Base-by-base conservation (phyloP, 1,139 yeast genomes). In the Candida neerlandica region DNA sequence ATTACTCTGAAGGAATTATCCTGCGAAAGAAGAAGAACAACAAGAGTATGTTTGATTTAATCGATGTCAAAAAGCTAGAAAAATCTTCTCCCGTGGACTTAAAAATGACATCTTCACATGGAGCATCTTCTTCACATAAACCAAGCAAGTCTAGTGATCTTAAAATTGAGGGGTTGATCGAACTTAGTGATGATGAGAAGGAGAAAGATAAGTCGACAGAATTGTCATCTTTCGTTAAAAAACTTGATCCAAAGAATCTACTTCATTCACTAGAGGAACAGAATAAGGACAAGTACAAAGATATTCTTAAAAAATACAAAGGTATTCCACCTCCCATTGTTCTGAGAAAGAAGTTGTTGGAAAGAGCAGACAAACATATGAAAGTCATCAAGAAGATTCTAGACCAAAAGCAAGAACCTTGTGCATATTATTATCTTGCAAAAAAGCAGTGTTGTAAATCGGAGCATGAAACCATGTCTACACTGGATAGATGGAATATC, bases 381-480 rank as follows among this genome's bases (percentile, higher is more conserved):
- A 51, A 55, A 1, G 49, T 75, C 1, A 65, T 84, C 0, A 73
- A 75, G 1, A 61, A 66, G 23, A 71, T 85, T 10, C 62, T 85
- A 9, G 60, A 67, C 1, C 86, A 83, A 1, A 55, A 66, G 12
- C 53, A 45, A 23, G 56, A 60, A 0, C 65, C 70, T 11, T 83
- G 89, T 0, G 60, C 63, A 26, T 85, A 75, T 61, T 84, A 82
- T 57, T 66, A 65, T 2, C 52, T 70, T 27, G 90, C 90, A 0
- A 69, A 72, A 30, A 53, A 59, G 9, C 71, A 75, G 44, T 65
- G 63, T 18, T 53, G 64, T 10, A 53, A 58, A 0, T 81, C 86
- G 0, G 54, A 61, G 1, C 70, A 75, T 38, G 70, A 76, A 2
- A 67, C 78, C 0, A 67, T 86, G 56, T 71, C 85, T 3, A 69